These are phyloP conservation scores for Globisporangium radiosum DNA, from an alignment of 352 stramenopile species.

Conservation along the genomic window DNA sequence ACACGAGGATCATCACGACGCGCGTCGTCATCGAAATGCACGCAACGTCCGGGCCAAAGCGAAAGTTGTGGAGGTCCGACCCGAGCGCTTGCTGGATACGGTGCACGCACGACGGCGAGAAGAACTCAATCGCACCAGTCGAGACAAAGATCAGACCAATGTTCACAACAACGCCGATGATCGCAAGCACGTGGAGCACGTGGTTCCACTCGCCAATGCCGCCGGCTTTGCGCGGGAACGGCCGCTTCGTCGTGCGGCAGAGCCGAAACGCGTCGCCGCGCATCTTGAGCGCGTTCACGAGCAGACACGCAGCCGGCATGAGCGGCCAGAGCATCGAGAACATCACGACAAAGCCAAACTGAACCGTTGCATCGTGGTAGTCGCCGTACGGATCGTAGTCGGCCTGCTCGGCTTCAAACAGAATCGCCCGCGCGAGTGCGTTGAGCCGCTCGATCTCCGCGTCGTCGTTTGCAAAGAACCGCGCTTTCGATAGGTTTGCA, in stretches of 20 bases:
- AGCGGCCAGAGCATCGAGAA: constrained; percentile 82
- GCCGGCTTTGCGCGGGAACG: constrained; percentile 63
- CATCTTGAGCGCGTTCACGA: constrained; percentile 77
- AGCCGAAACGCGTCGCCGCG: constrained; percentile 70
- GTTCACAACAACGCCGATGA: constrained; percentile 68
- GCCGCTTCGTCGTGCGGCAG: constrained; percentile 64
- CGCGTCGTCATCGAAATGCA: constrained; percentile 73
- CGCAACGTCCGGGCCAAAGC: constrained; percentile 66
- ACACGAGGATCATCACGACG: constrained; percentile 76
- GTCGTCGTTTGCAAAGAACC: constrained; percentile 63
- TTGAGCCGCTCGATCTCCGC: constrained; percentile 59
- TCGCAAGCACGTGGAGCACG: constrained; percentile 62
- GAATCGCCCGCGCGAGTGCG: constrained; percentile 54
- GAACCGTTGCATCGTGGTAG: constrained; percentile 74
- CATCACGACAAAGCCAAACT: constrained; percentile 85
- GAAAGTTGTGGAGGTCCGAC: constrained; percentile 51
- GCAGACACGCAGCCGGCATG: constrained; percentile 70
- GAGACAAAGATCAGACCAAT: constrained; percentile 75
- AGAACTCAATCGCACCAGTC: constrained; percentile 74
- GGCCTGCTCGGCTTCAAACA: constrained; percentile 70
- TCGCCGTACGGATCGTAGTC: constrained; percentile 81
- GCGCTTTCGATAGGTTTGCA: constrained; percentile 56
- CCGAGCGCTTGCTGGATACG: constrained; percentile 51
- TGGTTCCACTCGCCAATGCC: constrained; percentile 71
- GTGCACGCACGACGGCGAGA: constrained; percentile 34